Conservation (phyloP, 2,329 filamentous ascomycete species). For the Onygenales sp. region DNA sequence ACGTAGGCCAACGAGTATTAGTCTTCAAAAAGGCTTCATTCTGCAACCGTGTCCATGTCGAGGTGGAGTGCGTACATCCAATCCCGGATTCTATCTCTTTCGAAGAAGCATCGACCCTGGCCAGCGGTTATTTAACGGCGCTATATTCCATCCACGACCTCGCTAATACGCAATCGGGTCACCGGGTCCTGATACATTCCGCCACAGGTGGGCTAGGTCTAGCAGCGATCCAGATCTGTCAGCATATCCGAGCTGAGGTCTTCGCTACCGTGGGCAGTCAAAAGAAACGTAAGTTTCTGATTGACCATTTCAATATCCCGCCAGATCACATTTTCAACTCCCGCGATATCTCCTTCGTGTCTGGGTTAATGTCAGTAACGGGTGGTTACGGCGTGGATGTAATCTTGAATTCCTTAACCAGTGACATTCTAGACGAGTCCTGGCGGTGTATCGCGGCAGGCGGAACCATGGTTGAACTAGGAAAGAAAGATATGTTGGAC, state of each 20-base stretch:
- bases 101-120: slow-evolving; percentile 19
- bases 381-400: slow-evolving; percentile 17
- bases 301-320: slow-evolving; percentile 10
- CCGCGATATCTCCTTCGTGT: slow-evolving; percentile 11
- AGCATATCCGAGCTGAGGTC: slow-evolving; percentile 6
- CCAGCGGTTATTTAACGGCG: slow-evolving; percentile 15
- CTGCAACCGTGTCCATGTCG: slow-evolving; percentile 9
- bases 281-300: slow-evolving; percentile 15
- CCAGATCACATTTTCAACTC: slow-evolving; percentile 18
- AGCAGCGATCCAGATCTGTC: slow-evolving; percentile 15
- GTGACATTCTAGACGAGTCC: slow-evolving; percentile 17
- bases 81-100: slow-evolving; percentile 20
- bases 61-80: neutral
- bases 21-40: slow-evolving; percentile 1
- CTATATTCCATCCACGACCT: slow-evolving; percentile 17
- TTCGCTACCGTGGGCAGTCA: slow-evolving; percentile 16
- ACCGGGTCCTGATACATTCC: slow-evolving; percentile 18
- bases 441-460: slow-evolving; percentile 18
- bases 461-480: slow-evolving; percentile 17
- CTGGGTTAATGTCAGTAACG: slow-evolving; percentile 13
- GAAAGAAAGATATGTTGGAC: slow-evolving; percentile 12
- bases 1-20: slow-evolving; percentile 1
- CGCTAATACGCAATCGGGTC: slow-evolving; percentile 8
- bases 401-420: slow-evolving; percentile 20
- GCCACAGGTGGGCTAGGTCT: slow-evolving; percentile 16